Base-by-base conservation (phyloP, 179 eudicot genomes). In the Nepenthes alata region DNA sequence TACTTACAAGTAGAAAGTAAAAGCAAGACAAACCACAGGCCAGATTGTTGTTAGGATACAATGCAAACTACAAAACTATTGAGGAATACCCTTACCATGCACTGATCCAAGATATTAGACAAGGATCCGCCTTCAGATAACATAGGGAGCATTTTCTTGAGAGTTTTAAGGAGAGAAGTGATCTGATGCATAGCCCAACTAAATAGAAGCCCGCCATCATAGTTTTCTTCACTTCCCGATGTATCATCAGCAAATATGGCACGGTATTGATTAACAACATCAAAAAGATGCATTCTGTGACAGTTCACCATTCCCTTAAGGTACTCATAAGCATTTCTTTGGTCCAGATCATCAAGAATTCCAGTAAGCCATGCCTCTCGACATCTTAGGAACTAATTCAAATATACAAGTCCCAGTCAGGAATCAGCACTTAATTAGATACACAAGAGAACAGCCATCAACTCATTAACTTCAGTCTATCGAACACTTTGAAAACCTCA, bases 171-270 rank as follows among this genome's bases (percentile, higher is more conserved):
- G 71, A 85, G 97, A 58, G 83, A 79, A 56, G 93, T 73, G 69
- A 90, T 79, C 72, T 94, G 99, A 82, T 94, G 96, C 89, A 89
- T 87, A 48, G 96, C 94, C 99, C 99, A 94, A 72, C 95, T 88
- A 75, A 94, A 94, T 57, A 94, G 91, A 69, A 94, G 96, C 35
- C 99, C 99, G 2, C 99, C 96, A 68, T 94, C 97, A 72, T 83
- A 81, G 73, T 94, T 90, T 76, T 94, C 97, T 77, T 94, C 99
- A 74, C 88, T 90, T 68, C 93, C 99, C 37, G 99, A 94, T 55
- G 97, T 87, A 80, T 94, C 97, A 82, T 94, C 97, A 64, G 96
- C 80, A 70, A 94, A 94, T 80, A 94, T 90, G 44, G 97, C 99
- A 50, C 97, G 81, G 64, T 94, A 94, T 70, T 94, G 97, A 72